Conservation (phyloP, 2,329 filamentous ascomycete genomes). For the Conoideocrella luteorostrata region DNA sequence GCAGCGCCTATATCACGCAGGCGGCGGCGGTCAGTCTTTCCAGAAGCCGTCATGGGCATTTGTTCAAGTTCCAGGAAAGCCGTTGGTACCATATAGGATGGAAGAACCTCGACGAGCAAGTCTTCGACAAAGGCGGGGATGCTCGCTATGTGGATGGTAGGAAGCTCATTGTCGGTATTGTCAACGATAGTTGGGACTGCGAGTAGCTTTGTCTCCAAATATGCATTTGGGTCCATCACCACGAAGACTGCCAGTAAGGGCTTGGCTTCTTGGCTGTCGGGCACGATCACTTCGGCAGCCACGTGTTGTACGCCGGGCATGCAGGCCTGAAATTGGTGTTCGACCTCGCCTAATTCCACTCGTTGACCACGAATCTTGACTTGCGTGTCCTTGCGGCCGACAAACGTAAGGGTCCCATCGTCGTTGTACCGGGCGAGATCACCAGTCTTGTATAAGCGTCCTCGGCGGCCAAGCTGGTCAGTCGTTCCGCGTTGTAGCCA, state of each 20-base stretch:
- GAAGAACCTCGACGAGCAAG: conserved; percentile 3
- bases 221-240: background rate
- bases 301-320: background rate
- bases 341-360: conserved; percentile 8
- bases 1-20: background rate
- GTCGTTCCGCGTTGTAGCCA: conserved; percentile 12
- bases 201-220: too few relatives aligned
- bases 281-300: background rate
- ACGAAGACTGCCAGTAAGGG: background rate
- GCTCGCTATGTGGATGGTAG: background rate
- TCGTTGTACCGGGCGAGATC: conserved; percentile 14
- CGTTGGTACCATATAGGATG: conserved; percentile 17
- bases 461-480: conserved; percentile 7
- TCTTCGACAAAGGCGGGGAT: background rate
- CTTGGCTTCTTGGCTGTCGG: too few relatives aligned
- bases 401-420: background rate
- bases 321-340: background rate
- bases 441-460: conserved; percentile 13
- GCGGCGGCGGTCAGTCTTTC: conserved; percentile 14
- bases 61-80: conserved; percentile 8
- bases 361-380: conserved; percentile 11
- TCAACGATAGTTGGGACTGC: too few relatives aligned
- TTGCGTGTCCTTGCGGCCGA: conserved; percentile 11
- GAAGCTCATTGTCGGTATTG: too few relatives aligned
- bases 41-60: conserved; percentile 11